Conservation (phyloP, 1,284 basidiomycete species). For the Rhodofomes roseus region DNA sequence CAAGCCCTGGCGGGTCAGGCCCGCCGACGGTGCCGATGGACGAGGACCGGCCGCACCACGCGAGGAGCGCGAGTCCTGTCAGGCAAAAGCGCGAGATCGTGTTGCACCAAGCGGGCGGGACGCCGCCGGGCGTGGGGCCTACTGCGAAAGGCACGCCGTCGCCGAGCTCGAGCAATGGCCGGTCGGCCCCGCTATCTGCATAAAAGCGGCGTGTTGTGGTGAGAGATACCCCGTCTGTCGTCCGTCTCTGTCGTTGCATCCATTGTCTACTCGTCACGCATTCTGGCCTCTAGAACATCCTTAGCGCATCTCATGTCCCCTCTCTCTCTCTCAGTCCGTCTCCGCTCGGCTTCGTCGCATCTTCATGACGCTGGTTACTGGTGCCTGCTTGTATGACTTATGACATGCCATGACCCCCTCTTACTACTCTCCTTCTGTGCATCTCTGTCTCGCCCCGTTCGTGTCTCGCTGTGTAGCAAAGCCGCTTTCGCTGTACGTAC, state of each 20-base stretch:
- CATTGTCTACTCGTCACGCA: conserved; percentile 13
- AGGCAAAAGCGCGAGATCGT: conserved; percentile 49
- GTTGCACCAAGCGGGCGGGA: conserved; percentile 40
- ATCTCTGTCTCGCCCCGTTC: too few relatives aligned
- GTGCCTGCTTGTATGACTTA: conserved; percentile 1
- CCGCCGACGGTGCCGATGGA: conserved; percentile 50
- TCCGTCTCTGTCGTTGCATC: background rate
- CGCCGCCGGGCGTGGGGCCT: conserved; percentile 28
- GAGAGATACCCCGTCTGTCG: conserved; percentile 3
- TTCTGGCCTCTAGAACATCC: background rate
- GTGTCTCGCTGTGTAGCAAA: conserved; percentile 3
- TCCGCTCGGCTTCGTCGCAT: background rate
- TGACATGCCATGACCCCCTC: conserved; percentile 6
- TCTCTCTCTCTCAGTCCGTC: background rate
- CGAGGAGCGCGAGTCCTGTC: conserved; percentile 33
- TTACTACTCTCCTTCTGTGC: background rate
- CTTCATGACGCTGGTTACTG: background rate
- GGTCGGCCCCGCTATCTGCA: conserved; percentile 6
- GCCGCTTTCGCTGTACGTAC: background rate
- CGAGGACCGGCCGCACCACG: conserved; percentile 29
- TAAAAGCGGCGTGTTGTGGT: conserved; percentile 6
- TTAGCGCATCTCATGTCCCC: background rate
- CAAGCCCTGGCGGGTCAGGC: conserved; percentile 51
- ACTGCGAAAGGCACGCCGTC: conserved; percentile 30
- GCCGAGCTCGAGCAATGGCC: conserved; percentile 29